Evolutionary conservation across 257 asterid genomes (phyloP), one percentile per base, ranked within the genome.

Genomic region (Lavandula angustifolia): DNA sequence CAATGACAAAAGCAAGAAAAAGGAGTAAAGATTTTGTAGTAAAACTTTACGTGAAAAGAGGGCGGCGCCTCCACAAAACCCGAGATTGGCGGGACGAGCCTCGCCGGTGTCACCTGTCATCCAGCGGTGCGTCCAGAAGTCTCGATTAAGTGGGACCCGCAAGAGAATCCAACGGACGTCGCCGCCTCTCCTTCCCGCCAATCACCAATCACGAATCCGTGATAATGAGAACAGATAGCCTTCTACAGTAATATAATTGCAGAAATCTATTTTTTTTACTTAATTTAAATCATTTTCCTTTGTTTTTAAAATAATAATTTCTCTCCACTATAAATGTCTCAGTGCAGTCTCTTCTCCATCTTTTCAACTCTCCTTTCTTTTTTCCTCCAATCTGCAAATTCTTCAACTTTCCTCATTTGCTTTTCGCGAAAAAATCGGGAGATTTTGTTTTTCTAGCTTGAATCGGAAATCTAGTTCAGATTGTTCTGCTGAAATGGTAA

Each of bases 1-100:
- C 27, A 22, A 22, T 22, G 54, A 51, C 1, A 33, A 49, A 48
- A 10, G 35, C 17, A 7, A 7, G 8, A 11, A 60, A 42, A 4
- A 6, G 11, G 17, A 60, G 52, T 51, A n/a, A 6, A 16, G 7
- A 47, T 38, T 41, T 27, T 34, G 33, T 3, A 65, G 32, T 49
- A 67, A 67, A 60, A 49, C 49, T 7, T 33, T 9, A 49, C 3
- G 29, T 31, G 54, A 72, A 66, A 56, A 11, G 35, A 33, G 51
- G 67, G 67, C 83, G 80, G 79, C 84, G 82, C 80, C 83, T 75
- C 16, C 65, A 70, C 80, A 72, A 58, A 66, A 76, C 76, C 86
- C 92, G 80, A 78, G 81, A 85, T 80, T 76, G 66, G 68, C 80
- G 89, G 82, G 73, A 38, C 41, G 12, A 48, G n/a, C 79, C 50